Conservation (phyloP, 441 rosid genomes). For the Gossypium davidsonii region DNA sequence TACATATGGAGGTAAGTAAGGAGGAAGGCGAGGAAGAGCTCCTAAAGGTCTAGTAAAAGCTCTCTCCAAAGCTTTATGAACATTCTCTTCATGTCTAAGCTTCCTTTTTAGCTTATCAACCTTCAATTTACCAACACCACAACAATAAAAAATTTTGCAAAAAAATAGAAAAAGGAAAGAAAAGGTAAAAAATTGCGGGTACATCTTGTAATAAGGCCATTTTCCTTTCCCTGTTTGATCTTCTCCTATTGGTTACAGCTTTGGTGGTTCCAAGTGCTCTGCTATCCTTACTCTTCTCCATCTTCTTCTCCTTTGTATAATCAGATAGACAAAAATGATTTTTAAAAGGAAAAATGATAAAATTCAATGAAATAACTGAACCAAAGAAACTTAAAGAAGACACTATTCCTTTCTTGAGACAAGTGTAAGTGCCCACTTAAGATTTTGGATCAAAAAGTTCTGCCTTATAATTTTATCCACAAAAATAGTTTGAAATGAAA, state of each 20-base stretch:
- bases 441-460: constrained; percentile 48
- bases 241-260: constrained; percentile 42
- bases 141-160: background rate
- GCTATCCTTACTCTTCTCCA: constrained; percentile 42
- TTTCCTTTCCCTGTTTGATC: constrained; percentile 65
- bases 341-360: background rate
- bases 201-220: constrained; percentile 83
- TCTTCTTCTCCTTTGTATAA: constrained; percentile 35
- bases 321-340: constrained; percentile 8
- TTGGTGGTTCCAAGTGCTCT: constrained; percentile 36
- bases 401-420: constrained; percentile 57
- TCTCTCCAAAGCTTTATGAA: constrained; percentile 85
- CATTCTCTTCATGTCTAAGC: constrained; percentile 90
- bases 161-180: background rate
- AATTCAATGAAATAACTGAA: background rate
- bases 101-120: constrained; percentile 88
- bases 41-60: constrained; percentile 94
- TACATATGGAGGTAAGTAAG: constrained; percentile 77
- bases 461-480: background rate
- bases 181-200: constrained; percentile 11
- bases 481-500: background rate
- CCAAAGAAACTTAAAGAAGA: constrained; percentile 22
- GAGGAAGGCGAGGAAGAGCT: constrained; percentile 84
- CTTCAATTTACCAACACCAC: constrained; percentile 31
- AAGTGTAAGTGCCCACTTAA: constrained; percentile 43